phyloP scores from a whole-genome alignment of 2,329 filamentous ascomycete species.

The Nemania sp. region DNA sequence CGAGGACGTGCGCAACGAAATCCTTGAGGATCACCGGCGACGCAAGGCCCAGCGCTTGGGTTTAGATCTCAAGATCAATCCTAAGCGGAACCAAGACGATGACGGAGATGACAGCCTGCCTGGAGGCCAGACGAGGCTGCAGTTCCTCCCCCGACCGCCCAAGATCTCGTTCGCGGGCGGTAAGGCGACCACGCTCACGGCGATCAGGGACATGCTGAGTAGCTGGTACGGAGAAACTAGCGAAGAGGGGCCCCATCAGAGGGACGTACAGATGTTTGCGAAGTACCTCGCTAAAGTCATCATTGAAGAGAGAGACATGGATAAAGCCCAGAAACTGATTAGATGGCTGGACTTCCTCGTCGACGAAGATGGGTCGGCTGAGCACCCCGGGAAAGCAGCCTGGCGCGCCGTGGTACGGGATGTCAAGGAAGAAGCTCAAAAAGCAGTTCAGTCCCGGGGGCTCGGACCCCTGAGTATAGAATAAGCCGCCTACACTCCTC shows the following conservation, averaged over 20 bases:
- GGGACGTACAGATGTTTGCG: constrained; percentile 76
- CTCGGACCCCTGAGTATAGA: constrained; percentile 57
- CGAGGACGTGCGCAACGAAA: constrained; percentile 76
- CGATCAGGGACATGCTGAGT: constrained; percentile 74
- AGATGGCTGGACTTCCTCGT: constrained; percentile 68
- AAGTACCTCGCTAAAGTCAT: constrained; percentile 76
- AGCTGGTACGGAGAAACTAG: constrained; percentile 77
- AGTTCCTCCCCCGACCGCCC: constrained; percentile 52
- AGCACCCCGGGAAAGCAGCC: constrained; percentile 42
- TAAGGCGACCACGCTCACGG: constrained; percentile 49
- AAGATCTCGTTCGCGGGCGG: constrained; percentile 53
- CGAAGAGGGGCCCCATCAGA: constrained; percentile 74
- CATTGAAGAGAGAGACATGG: constrained; percentile 74
- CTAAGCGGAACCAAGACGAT: constrained; percentile 21
- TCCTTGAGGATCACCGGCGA: constrained; percentile 74
- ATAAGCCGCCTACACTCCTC: background rate
- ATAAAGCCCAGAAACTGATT: constrained; percentile 71
- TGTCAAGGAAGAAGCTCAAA: constrained; percentile 57
- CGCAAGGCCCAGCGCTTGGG: constrained; percentile 62
- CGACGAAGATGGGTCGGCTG: constrained; percentile 49
- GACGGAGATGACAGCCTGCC: constrained; percentile 25
- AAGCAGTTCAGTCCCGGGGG: constrained; percentile 60
- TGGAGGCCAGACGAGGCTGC: constrained; percentile 49
- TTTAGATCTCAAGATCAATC: constrained; percentile 48
- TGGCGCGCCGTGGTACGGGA: constrained; percentile 53